phyloP scores from a whole-genome alignment of 2,329 filamentous ascomycete genomes.

The Truncatella angustata region DNA sequence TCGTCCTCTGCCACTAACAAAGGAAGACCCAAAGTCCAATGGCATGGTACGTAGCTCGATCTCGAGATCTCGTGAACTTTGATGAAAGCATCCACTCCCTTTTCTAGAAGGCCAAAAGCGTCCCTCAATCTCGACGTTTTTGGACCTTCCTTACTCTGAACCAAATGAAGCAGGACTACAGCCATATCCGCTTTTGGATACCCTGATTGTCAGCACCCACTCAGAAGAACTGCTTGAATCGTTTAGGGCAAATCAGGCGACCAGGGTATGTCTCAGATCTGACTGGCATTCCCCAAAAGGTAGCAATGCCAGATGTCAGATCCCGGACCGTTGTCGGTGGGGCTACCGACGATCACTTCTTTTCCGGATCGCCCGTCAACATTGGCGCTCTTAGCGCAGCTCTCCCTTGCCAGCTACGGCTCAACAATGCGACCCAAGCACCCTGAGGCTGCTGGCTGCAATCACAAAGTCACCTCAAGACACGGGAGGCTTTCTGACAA shows the following conservation, averaged over 20 bases:
- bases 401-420: neutral
- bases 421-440: slow-evolving; percentile 4
- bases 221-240: slow-evolving; percentile 18
- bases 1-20: neutral
- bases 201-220: slow-evolving; percentile 12
- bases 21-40: neutral
- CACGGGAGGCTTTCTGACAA: slow-evolving; percentile 10
- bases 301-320: slow-evolving; percentile 8
- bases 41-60: neutral
- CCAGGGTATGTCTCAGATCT: slow-evolving; percentile 34
- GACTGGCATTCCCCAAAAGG: slow-evolving; percentile 31
- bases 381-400: slow-evolving; percentile 14
- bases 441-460: neutral
- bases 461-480: slow-evolving; percentile 4
- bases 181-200: slow-evolving; percentile 22
- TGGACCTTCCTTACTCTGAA: neutral
- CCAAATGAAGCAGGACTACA: slow-evolving; percentile 17
- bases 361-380: slow-evolving; percentile 17
- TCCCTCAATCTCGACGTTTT: neutral
- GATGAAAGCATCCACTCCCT: neutral
- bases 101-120: slow-evolving; percentile 10
- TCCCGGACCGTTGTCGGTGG: slow-evolving; percentile 24
- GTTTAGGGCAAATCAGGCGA: slow-evolving; percentile 19
- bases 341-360: slow-evolving; percentile 25
- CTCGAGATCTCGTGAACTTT: slow-evolving; percentile 3